These are phyloP conservation scores for Termitomyces sp. DNA, from an alignment of 768 basidiomycete species.

Conservation along the genomic window DNA sequence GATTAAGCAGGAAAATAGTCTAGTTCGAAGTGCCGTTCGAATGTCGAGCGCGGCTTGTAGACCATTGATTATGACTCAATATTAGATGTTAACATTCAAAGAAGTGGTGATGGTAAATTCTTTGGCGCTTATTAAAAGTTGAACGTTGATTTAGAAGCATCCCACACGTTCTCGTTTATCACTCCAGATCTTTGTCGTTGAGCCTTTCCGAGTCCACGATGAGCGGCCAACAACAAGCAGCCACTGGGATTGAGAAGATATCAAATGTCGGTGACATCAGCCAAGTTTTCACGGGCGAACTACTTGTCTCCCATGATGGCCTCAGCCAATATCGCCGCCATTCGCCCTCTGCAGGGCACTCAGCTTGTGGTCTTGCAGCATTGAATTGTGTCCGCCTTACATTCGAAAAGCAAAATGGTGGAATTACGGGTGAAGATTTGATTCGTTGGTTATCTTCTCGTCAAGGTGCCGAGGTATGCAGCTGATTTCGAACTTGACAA, in stretches of 20 bases:
- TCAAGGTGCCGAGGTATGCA: slow-evolving; percentile 35
- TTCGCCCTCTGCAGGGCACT: slow-evolving; percentile 30
- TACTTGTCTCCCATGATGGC: slow-evolving; percentile 42
- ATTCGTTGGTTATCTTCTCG: slow-evolving; percentile 32
- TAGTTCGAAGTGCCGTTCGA: background rate
- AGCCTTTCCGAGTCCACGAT: background rate
- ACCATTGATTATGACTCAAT: background rate
- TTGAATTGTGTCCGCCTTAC: slow-evolving; percentile 60
- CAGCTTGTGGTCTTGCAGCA: slow-evolving; percentile 67
- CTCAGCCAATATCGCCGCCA: slow-evolving; percentile 56
- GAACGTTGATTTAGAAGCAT: background rate
- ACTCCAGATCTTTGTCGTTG: background rate
- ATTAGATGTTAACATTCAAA: background rate
- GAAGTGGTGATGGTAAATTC: background rate
- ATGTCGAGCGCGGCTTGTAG: background rate
- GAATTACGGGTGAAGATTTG: slow-evolving; percentile 28
- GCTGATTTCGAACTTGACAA: background rate
- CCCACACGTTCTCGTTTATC: background rate
- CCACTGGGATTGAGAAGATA: background rate
- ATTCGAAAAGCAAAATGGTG: slow-evolving; percentile 34
- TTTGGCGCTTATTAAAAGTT: background rate
- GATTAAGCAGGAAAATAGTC: background rate
- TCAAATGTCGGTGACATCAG: slow-evolving; percentile 15
- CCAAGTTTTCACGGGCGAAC: slow-evolving; percentile 22
- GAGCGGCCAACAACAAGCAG: background rate